Evolutionary conservation across 345 rosid species (phyloP).

Genomic region (Bretschneidera sinensis): DNA sequence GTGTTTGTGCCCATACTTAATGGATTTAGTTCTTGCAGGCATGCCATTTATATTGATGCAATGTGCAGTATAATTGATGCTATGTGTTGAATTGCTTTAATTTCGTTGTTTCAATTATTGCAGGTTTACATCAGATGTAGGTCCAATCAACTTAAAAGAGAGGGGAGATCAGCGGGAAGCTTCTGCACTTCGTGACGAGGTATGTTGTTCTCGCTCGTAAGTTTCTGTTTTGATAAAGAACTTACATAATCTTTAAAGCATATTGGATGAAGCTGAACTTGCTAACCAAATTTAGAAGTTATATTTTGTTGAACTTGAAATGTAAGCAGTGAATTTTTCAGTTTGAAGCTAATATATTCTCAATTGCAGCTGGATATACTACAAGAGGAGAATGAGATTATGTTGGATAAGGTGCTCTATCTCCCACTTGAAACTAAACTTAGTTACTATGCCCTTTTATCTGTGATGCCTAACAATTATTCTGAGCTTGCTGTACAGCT

Average conservation of each 20-base stretch:
- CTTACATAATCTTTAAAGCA: not conserved
- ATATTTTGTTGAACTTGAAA: conserved; percentile 24
- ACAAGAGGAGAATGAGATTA: conserved; percentile 81
- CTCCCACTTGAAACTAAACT: conserved; percentile 2
- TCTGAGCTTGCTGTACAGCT: conserved; percentile 47
- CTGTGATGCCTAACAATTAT: conserved; percentile 19
- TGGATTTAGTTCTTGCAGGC: not conserved
- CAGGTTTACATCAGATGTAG: conserved; percentile 67
- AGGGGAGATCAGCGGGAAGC: conserved; percentile 81
- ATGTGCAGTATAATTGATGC: not conserved
- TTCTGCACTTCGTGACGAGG: conserved; percentile 98
- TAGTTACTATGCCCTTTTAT: conserved; percentile 14
- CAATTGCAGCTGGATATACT: conserved; percentile 88
- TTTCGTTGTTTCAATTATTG: conserved; percentile 15
- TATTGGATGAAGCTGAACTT: too few species aligned
- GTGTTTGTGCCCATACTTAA: too few species aligned
- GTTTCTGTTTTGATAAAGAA: conserved; percentile 4
- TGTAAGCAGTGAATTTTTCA: conserved; percentile 7
- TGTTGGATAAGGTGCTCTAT: conserved; percentile 56
- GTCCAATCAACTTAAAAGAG: conserved; percentile 51
- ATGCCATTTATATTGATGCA: conserved; percentile 21
- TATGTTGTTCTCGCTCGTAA: conserved; percentile 31
- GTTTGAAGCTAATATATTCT: conserved; percentile 23
- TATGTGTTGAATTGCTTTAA: not conserved
- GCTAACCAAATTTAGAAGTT: too few species aligned